Evolutionary conservation across 2,329 filamentous ascomycete genomes (phyloP), one percentile per base, ranked within the genome.

Genomic region (Aspergillus versicolor): DNA sequence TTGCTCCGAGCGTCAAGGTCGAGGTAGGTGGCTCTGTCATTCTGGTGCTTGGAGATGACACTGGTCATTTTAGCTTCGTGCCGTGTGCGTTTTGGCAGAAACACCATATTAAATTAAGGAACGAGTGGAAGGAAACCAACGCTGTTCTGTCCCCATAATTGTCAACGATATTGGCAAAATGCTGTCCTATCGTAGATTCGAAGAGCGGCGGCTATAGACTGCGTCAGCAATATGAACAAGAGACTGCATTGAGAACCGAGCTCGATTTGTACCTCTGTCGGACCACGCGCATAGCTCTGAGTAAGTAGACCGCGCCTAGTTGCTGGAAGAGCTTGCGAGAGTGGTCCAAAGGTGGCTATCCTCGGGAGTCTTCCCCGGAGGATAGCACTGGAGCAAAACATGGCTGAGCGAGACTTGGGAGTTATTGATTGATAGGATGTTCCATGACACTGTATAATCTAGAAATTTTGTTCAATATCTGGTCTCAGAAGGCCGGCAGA

Each of bases 1-100:
- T 92, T 93, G 61, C 91, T 96, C 57, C 85, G 81, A 3, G 81
- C 76, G 71, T 97, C 90, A 9, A 99, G 84, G 5, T 80, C 81
- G 49, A 85, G 77, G 72, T 96, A 97, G 0, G 87, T 93, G 55
- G 95, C 78, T 1, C 78, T 80, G 2, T 75, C 76, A 45, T 82
- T 84, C 66, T 94, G 90, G 57, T 86, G 77, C 46, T 78, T 79
- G 1, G 80, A 85, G 52, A 87, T 77, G 22, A 87, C 81, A 9
- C 82, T 84, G 48, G 7, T 7, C 30, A 12, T 3, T 46, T 61
- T 42, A 61, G 59, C 19, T 30, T 12, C 5, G 8, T 15, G 22
- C 8, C 34, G 9, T 21, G 8, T 15, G 17, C 8, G 17, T 13
- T 15, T 4, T 6, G 38, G 32, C 5, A 43, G 13, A 15, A 37